Base-by-base conservation (phyloP, 257 asterid species). In the Lycium ferocissimum region DNA sequence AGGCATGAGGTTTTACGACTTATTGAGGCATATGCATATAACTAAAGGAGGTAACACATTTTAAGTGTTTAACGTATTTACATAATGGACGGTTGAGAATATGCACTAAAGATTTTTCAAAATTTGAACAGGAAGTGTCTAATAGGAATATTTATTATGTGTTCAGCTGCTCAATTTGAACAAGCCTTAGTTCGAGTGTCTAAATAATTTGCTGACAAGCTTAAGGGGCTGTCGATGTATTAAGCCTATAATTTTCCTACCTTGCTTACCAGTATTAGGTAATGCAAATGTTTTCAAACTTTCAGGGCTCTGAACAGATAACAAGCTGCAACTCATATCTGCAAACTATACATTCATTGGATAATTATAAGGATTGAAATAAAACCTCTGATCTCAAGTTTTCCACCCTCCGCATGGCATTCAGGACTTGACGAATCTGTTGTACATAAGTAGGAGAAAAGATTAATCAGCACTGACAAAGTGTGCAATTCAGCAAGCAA, bases 361-460 rank as follows among this genome's bases (percentile, higher is more conserved):
- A 49, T 73, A 47, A 73, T 45, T 11, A 20, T n/a, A 47, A 73
- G 81, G 81, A 73, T 73, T 20, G 37, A 89, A 83, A 70, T 83
- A 93, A 87, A 90, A 95, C 99, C 98, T 95, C 97, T 6, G 94
- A 89, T 82, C 88, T 93, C 78, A 92, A 83, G 89, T 88, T 91
- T 85, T 84, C 94, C n/a, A 91, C 93, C 92, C 96, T 89, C 84
- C 92, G 91, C 94, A 94, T 91, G 67, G 99, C 95, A 91, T 85
- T 92, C 92, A 93, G 88, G 81, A 93, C 91, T 62, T 93, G 98
- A 59, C 97, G 97, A 85, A 94, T 90, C 99, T 95, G 95, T 89
- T 65, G 59, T 22, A n/a, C 82, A 87, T 76, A 79, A 45, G 66
- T 17, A 63, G 20, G 20, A 37, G 20, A 47, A 49, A 61, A n/a